phyloP scores from a whole-genome alignment of 331 rosid genomes.

The Malus hybrid region DNA sequence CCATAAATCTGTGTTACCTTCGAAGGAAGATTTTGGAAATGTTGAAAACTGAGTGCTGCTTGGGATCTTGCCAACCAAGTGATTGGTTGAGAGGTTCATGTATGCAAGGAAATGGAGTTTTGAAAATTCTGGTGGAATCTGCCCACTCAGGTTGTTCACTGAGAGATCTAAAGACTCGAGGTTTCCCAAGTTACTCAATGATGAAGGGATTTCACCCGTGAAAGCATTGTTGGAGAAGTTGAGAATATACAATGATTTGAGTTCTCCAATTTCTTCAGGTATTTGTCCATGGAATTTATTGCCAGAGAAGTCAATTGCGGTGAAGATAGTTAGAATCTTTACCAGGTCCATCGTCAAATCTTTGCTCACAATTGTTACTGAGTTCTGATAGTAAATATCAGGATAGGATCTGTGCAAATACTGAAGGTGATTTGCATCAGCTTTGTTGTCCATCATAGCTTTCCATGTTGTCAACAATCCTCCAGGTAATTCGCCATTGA shows the following conservation, averaged over 20 bases:
- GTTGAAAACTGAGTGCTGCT: constrained; percentile 40
- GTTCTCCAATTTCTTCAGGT: constrained; percentile 31
- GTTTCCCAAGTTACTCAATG: constrained; percentile 31
- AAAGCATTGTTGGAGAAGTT: constrained; percentile 43
- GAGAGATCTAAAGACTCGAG: constrained; percentile 64
- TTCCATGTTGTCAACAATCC: not conserved
- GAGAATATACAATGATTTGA: not conserved
- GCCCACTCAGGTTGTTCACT: constrained; percentile 27
- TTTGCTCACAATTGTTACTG: constrained; percentile 16
- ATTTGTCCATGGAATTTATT: constrained; percentile 43
- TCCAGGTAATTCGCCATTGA: constrained; percentile 13
- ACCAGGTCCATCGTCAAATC: constrained; percentile 28
- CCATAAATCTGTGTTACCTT: constrained; percentile 33
- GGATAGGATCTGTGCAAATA: not conserved
- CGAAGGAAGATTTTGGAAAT: constrained; percentile 25
- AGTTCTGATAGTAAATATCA: not conserved
- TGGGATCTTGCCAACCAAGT: constrained; percentile 37
- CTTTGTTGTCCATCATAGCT: constrained; percentile 6
- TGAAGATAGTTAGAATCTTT: constrained; percentile 43
- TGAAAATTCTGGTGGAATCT: constrained; percentile 37
- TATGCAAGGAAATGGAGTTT: constrained; percentile 32
- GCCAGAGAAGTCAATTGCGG: constrained; percentile 49
- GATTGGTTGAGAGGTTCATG: constrained; percentile 44
- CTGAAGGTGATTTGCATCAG: not conserved
- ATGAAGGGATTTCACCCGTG: constrained; percentile 34